These are phyloP conservation scores for Metschnikowia similis DNA, from an alignment of 805 yeast species.

Conservation along the genomic window DNA sequence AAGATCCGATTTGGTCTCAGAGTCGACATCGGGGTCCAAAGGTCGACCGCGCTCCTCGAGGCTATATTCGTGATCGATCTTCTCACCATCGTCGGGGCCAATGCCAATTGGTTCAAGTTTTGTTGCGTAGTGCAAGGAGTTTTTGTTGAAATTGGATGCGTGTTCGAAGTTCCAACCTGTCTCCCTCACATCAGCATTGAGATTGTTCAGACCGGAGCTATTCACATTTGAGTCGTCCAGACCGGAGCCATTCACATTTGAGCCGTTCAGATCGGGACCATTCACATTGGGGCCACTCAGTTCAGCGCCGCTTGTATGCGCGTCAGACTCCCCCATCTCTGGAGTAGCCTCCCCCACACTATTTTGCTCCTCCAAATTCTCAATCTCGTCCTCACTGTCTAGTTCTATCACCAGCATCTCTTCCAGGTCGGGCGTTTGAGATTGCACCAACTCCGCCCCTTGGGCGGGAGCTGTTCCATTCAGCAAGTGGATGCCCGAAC, in stretches of 20 bases:
- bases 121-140: too few species aligned
- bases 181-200: too few species aligned
- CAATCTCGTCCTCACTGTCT: conserved; percentile 25
- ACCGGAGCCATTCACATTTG: too few species aligned
- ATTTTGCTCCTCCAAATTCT: conserved; percentile 20
- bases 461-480: not conserved
- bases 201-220: too few species aligned
- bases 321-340: not conserved
- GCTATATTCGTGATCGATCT: not conserved
- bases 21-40: not conserved
- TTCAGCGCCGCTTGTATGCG: too few species aligned
- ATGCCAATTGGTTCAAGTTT: too few species aligned
- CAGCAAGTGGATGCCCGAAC: not conserved
- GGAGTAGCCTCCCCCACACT: not conserved
- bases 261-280: too few species aligned
- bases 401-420: conserved; percentile 11
- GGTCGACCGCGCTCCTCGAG: not conserved
- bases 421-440: not conserved
- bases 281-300: too few species aligned
- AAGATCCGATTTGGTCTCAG: not conserved
- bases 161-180: too few species aligned
- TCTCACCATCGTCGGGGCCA: too few species aligned
- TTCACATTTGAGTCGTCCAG: too few species aligned
- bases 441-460: not conserved
- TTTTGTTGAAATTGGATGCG: too few species aligned